A percentile compares a stretch with the other conserved stretches of the same genome.
These are phyloP conservation scores for Phytophthora megakarya DNA, from an alignment of 352 stramenopile genomes.

Conservation along the genomic window DNA sequence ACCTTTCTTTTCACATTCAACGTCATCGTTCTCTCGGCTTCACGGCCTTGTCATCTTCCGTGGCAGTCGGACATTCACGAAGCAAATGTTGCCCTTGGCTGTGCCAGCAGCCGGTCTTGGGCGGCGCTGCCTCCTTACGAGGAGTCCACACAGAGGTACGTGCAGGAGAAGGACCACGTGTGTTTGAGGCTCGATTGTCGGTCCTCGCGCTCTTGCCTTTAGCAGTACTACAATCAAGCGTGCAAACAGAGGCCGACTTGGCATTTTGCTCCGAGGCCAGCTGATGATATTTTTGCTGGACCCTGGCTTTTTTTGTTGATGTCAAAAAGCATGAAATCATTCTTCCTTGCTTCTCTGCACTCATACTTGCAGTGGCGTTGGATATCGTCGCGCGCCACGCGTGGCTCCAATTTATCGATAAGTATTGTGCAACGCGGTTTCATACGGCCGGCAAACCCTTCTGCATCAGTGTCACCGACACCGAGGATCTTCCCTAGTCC, in stretches of 20 bases:
- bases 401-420: background rate
- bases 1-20: no score
- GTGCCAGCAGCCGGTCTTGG: background rate
- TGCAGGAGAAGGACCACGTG: no score
- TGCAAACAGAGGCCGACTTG: background rate
- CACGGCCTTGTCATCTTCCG: background rate
- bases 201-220: no score
- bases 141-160: no score
- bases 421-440: background rate
- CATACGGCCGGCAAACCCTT: background rate
- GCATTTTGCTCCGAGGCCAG: background rate
- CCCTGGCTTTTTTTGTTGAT: background rate
- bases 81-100: background rate
- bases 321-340: constrained; percentile 1
- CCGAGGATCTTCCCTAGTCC: background rate
- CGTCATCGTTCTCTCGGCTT: background rate
- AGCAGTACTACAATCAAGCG: background rate
- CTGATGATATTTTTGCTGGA: background rate
- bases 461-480: background rate
- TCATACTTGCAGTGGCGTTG: background rate
- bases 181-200: no score
- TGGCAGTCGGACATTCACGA: background rate
- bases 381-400: background rate
- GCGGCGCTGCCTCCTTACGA: background rate
- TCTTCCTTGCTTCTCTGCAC: background rate